Percentiles rank a stretch among this genome's conserved stretches.
These are phyloP conservation scores for Sporothrix brasiliensis DNA, from an alignment of 2,329 filamentous ascomycete species.

Conservation along the genomic window DNA sequence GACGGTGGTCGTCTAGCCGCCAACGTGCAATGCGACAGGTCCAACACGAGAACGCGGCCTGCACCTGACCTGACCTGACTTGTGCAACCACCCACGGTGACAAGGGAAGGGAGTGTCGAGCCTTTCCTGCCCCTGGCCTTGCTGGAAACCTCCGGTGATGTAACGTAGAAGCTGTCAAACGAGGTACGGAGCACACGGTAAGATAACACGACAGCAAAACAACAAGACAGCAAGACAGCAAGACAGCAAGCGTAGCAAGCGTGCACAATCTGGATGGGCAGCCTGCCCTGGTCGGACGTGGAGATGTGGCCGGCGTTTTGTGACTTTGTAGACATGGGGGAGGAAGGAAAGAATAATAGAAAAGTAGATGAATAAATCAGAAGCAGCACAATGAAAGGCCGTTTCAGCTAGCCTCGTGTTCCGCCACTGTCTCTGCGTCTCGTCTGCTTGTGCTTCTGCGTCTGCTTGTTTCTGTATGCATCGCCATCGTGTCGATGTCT, in stretches of 20 bases:
- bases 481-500: background rate
- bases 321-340: no score
- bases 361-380: background rate
- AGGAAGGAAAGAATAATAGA: background rate
- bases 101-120: background rate
- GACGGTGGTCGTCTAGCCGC: background rate
- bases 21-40: constrained; percentile 17
- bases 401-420: constrained; percentile 16
- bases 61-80: background rate
- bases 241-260: background rate
- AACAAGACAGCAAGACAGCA: background rate
- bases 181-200: constrained; percentile 14
- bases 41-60: background rate
- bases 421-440: background rate
- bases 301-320: background rate
- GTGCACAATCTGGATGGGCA: background rate
- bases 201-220: constrained; percentile 3
- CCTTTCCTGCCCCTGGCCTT: background rate
- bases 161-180: constrained; percentile 12
- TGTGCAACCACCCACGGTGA: background rate
- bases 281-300: background rate
- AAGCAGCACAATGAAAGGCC: background rate
- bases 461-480: constrained; percentile 5
- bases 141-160: constrained; percentile 26
- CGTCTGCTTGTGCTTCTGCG: background rate